Base-by-base conservation (phyloP, 345 rosid species). In the Aethionema arabicum region DNA sequence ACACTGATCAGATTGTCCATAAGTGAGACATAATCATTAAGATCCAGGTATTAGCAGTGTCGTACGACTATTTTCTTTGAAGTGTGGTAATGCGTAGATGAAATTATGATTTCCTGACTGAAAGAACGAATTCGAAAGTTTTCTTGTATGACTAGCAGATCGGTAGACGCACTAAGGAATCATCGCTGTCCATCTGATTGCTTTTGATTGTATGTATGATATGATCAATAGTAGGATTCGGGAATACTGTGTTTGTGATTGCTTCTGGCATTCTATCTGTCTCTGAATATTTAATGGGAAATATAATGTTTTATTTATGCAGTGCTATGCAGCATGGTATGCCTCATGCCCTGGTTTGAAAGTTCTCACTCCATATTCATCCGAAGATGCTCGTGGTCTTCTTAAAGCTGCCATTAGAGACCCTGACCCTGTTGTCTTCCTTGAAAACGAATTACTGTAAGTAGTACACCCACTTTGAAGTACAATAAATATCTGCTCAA, bases 311-410 rank as follows among this genome's bases (percentile, higher is more conserved):
- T 30, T 43, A 51, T 70, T 47, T 66, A 45, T 83, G 65, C 57
- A 93, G 99, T 93, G 99, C 67, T 93, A 78, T 81, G 99, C 99
- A 11, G 59, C 96, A 31, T 93, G 99, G 99, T 93, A 73, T 63
- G 91, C 80, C 59, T 70, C 95, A 60, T 82, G 84, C 60, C 96
- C 97, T 41, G 99, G 99, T 38, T 77, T 93, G 69, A 90, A 92
- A 75, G 98, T 92, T 8, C 76, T 89, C 15, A 14, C 81, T 61
- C 97, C 96, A 21, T 92, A 87, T 65, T 85, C 82, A 54, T 83
- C 95, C 6, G 98, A 92, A 78, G 98, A 92, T 78, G 85, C 95
- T 46, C 90, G 92, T 16, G 97, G 97, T 37, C 85, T 87, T 56
- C 70, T 92, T 52, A 92, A 92, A 79, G 95, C 97, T 55, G 99